phyloP scores from a whole-genome alignment of 495 filamentous ascomycete genomes.

The Niebla homalea region DNA sequence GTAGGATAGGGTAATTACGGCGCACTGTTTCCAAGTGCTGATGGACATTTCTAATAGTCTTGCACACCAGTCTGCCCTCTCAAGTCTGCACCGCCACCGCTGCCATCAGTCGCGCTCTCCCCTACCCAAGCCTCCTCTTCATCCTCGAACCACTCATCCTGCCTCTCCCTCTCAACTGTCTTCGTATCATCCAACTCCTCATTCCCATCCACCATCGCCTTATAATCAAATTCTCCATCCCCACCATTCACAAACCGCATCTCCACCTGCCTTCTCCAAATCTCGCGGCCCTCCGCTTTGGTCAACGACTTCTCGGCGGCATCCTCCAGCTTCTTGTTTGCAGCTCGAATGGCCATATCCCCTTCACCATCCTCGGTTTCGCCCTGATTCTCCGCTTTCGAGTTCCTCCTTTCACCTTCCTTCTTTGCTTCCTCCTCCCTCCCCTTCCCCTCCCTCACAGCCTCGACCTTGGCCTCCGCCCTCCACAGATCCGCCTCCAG shows the following conservation, averaged over 20 bases:
- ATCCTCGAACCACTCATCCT: constrained; percentile 66
- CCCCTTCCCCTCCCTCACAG: constrained; percentile 37
- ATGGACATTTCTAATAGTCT: constrained; percentile 47
- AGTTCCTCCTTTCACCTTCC: constrained; percentile 41
- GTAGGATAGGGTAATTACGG: neutral
- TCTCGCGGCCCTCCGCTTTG: constrained; percentile 49
- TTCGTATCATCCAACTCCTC: constrained; percentile 53
- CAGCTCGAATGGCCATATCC: constrained; percentile 35
- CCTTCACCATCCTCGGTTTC: constrained; percentile 41
- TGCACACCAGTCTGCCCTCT: constrained; percentile 68
- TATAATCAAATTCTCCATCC: constrained; percentile 68
- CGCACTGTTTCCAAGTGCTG: neutral
- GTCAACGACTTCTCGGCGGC: constrained; percentile 30
- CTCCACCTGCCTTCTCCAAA: constrained; percentile 56
- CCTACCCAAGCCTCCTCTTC: constrained; percentile 53
- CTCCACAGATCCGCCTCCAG: constrained; percentile 59
- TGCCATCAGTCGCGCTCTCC: constrained; percentile 31
- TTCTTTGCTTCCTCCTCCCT: constrained; percentile 41
- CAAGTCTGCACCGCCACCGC: constrained; percentile 24
- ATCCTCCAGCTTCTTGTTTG: too few species aligned
- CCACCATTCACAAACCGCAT: constrained; percentile 56
- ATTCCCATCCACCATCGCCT: constrained; percentile 45
- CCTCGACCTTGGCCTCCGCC: constrained; percentile 59
- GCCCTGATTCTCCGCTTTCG: constrained; percentile 30
- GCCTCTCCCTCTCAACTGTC: constrained; percentile 39